A percentile compares a stretch with the other conserved stretches of the same genome.
These are phyloP conservation scores for Xylaria acuta DNA, from an alignment of 495 filamentous ascomycete genomes.

Conservation along the genomic window DNA sequence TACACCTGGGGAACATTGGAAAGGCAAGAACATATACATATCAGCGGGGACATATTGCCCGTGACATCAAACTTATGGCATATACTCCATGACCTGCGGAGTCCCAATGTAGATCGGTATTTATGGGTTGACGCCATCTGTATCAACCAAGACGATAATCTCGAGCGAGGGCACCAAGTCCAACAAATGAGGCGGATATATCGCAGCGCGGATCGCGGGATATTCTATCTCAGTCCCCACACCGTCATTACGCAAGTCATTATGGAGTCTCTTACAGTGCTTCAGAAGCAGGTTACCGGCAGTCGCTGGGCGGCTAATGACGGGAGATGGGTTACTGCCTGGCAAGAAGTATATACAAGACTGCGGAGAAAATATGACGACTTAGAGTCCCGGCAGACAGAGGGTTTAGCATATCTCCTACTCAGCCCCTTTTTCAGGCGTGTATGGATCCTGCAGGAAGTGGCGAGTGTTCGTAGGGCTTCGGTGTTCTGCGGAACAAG, in stretches of 20 bases:
- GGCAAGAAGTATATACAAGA: background rate
- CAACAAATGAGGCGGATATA: background rate
- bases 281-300: background rate
- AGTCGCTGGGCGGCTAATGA: background rate
- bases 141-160: background rate
- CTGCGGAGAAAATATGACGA: background rate
- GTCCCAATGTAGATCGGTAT: background rate
- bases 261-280: background rate
- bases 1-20: constrained; percentile 25
- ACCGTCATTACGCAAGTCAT: background rate
- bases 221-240: background rate
- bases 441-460: constrained; percentile 45
- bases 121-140: background rate
- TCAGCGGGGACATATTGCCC: background rate
- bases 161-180: constrained; percentile 4
- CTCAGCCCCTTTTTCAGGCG: constrained; percentile 35
- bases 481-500: constrained; percentile 26
- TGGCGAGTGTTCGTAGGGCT: constrained; percentile 35
- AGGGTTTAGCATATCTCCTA: constrained; percentile 11
- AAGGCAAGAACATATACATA: background rate
- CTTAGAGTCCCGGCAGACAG: background rate
- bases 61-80: constrained; percentile 1
- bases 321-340: background rate
- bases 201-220: background rate
- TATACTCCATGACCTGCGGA: background rate